Conservation (phyloP, 2,329 filamentous ascomycete genomes). For the Coniochaeta hoffmannii region DNA sequence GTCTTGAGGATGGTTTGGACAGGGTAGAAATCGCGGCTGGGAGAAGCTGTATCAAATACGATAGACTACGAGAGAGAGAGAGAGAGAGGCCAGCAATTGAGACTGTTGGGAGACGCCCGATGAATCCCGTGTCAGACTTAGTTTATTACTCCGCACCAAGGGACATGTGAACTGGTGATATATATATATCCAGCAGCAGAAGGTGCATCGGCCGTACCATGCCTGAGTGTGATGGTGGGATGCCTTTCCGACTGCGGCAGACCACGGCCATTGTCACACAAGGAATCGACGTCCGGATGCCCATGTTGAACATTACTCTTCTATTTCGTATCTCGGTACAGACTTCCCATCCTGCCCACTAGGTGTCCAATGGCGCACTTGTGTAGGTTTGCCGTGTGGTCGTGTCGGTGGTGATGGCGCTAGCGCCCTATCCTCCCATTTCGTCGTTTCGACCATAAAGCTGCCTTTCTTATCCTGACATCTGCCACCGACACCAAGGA, state of each 20-base stretch:
- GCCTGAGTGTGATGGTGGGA: not conserved
- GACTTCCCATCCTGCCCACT: slow-evolving; percentile 21
- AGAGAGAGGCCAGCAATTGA: not conserved
- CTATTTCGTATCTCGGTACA: slow-evolving; percentile 15
- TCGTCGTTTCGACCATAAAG: slow-evolving; percentile 57
- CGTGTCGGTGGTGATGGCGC: slow-evolving; percentile 16
- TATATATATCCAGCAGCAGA: not conserved
- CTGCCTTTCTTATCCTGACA: slow-evolving; percentile 49
- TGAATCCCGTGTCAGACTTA: not conserved
- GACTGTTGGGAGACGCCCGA: slow-evolving; percentile 4
- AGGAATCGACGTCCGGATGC: not conserved
- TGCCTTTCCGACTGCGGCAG: not conserved
- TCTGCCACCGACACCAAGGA: slow-evolving; percentile 26
- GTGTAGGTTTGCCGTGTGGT: slow-evolving; percentile 10
- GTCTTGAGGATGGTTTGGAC: not conserved
- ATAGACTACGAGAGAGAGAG: not conserved
- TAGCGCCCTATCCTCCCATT: slow-evolving; percentile 41
- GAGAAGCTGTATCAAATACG: not conserved
- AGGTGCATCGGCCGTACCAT: not conserved
- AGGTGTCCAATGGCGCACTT: slow-evolving; percentile 20
- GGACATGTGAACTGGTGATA: not conserved
- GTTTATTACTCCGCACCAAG: not conserved
- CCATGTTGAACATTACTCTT: not conserved
- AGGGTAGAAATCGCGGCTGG: not conserved
- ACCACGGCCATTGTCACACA: not conserved